Evolutionary conservation across 306 rosid genomes (phyloP).

Genomic region (Malus domestica): DNA sequence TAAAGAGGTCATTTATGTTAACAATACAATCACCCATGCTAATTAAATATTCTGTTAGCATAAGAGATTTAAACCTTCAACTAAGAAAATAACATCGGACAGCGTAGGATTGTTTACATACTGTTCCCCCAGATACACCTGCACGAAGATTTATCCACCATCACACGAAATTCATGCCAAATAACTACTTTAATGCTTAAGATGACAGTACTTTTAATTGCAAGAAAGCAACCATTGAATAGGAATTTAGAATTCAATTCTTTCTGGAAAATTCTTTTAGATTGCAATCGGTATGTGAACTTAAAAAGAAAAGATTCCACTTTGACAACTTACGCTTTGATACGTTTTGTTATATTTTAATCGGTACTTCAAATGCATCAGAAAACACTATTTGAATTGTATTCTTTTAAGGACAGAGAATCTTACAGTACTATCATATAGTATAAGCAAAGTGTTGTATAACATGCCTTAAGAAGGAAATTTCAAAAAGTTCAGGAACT

Average conservation of each 20-base stretch:
- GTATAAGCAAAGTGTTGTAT: neutral
- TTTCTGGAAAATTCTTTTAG: neutral
- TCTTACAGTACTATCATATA: neutral
- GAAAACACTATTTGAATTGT: neutral
- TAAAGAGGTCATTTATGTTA: neutral
- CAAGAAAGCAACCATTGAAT: neutral
- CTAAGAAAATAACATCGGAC: slow-evolving; percentile 90
- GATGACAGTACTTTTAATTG: neutral
- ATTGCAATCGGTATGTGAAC: neutral
- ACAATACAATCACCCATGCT: neutral
- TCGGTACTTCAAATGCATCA: neutral
- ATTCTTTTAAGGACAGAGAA: neutral
- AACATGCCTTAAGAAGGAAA: neutral
- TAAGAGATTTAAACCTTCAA: slow-evolving; percentile 60
- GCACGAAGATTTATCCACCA: slow-evolving; percentile 32
- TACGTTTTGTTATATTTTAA: neutral
- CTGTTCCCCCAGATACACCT: slow-evolving; percentile 94
- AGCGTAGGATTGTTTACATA: slow-evolving; percentile 74
- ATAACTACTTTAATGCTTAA: slow-evolving; percentile 2
- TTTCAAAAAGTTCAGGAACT: neutral
- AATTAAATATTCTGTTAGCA: neutral
- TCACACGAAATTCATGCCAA: slow-evolving; percentile 3
- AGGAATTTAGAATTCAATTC: neutral
- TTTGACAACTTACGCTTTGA: too few species aligned
- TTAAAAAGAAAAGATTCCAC: neutral